These are phyloP conservation scores for Toxicodendron radicans DNA, from an alignment of 345 rosid species.

Conservation along the genomic window DNA sequence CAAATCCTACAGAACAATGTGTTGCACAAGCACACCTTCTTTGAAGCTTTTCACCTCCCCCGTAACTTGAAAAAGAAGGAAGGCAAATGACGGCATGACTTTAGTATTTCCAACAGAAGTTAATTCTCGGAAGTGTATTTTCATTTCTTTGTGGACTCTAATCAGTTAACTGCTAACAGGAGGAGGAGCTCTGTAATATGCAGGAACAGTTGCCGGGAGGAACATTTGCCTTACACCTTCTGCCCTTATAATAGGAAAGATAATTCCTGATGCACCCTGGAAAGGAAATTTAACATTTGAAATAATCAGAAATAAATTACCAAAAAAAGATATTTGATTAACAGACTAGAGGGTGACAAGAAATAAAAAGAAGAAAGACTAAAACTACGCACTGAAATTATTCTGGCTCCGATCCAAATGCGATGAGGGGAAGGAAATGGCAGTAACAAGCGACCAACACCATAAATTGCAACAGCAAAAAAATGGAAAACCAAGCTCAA, in stretches of 20 bases:
- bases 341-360: neutral
- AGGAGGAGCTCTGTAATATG: conserved; percentile 43
- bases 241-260: conserved; percentile 46
- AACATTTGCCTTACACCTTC: conserved; percentile 54
- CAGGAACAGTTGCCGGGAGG: conserved; percentile 48
- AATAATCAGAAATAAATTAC: neutral
- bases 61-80: neutral
- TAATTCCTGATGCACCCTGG: conserved; percentile 48
- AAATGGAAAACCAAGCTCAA: neutral
- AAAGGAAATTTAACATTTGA: neutral
- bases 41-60: conserved; percentile 15
- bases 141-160: neutral
- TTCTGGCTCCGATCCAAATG: neutral
- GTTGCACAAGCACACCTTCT: neutral
- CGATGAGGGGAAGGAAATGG: neutral
- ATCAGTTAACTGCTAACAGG: conserved; percentile 8
- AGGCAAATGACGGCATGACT: neutral
- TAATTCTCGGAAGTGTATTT: neutral
- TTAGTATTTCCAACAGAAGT: neutral
- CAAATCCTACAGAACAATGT: neutral
- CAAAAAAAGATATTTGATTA: neutral
- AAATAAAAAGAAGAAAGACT: neutral
- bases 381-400: neutral
- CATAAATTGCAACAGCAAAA: neutral
- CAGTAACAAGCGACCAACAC: neutral